Evolutionary conservation across 1,284 basidiomycete genomes (phyloP).

Genomic region (Volvariella surrecta): DNA sequence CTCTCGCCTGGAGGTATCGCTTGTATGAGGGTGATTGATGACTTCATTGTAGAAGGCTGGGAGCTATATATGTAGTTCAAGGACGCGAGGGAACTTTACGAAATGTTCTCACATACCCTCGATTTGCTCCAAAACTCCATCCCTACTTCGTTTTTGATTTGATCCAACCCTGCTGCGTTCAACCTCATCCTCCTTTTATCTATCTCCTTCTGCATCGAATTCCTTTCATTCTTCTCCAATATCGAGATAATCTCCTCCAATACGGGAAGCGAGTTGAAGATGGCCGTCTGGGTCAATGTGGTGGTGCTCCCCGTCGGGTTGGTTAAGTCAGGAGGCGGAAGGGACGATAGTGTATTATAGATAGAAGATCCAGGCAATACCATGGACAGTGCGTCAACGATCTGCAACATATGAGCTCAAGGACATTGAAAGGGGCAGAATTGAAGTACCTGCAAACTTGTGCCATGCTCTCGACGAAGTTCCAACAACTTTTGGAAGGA

Average conservation of each 20-base stretch:
- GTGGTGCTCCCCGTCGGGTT: conserved; percentile 59
- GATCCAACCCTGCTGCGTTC: conserved; percentile 56
- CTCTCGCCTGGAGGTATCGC: conserved; percentile 60
- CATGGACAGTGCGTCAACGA: conserved; percentile 59
- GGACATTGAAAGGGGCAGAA: conserved; percentile 3
- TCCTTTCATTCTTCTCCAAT: conserved; percentile 52
- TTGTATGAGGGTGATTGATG: conserved; percentile 67
- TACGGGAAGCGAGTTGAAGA: conserved; percentile 61
- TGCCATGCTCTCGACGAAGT: conserved; percentile 53
- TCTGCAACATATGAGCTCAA: conserved; percentile 32
- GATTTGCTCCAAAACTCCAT: conserved; percentile 55
- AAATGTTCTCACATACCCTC: conserved; percentile 28
- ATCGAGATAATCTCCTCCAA: conserved; percentile 63
- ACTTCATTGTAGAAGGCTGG: conserved; percentile 67
- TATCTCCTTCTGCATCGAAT: conserved; percentile 53
- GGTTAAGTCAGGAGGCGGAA: conserved; percentile 73
- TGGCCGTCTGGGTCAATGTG: conserved; percentile 47
- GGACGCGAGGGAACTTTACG: background rate
- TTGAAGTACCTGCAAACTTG: conserved; percentile 41
- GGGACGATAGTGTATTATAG: conserved; percentile 52
- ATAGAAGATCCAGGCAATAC: conserved; percentile 73
- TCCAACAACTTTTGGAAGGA: conserved; percentile 72
- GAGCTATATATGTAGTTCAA: conserved; percentile 32
- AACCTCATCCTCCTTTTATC: conserved; percentile 71
- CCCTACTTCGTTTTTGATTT: conserved; percentile 60